Percentiles rank a stretch among this genome's conserved stretches.
phyloP scores from a whole-genome alignment of 805 yeast species.

The Teunomyces panamensis region DNA sequence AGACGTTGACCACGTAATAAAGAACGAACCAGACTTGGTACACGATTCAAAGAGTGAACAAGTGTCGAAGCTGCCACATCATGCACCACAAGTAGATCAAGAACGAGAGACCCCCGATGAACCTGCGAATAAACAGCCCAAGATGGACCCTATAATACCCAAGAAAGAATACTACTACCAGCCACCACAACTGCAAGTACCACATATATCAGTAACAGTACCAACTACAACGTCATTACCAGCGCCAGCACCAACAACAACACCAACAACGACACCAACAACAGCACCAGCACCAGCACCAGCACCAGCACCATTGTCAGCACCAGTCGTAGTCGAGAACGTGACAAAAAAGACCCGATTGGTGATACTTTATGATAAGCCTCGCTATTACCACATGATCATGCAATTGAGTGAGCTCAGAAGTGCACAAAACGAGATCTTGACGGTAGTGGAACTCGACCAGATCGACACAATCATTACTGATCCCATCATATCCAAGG shows the following conservation, averaged over 20 bases:
- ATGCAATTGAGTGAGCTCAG: constrained; percentile 22
- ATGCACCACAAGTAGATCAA: not conserved
- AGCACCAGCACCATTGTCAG: not conserved
- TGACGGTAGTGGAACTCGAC: constrained; percentile 16
- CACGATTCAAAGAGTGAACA: not conserved
- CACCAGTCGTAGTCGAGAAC: not conserved
- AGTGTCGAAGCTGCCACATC: not conserved
- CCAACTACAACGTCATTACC: not conserved
- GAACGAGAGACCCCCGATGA: not conserved
- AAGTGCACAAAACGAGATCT: constrained; percentile 13
- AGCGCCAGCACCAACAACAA: not conserved
- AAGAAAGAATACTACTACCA: not conserved
- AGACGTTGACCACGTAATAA: not conserved
- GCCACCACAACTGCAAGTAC: not conserved
- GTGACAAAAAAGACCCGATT: constrained; percentile 11
- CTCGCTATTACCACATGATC: constrained; percentile 25
- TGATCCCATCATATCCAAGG: constrained; percentile 10
- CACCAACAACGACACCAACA: not conserved
- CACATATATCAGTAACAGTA: not conserved
- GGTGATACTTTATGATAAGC: constrained; percentile 24
- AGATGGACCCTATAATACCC: not conserved
- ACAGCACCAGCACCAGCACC: not conserved
- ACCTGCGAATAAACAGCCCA: not conserved
- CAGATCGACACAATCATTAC: constrained; percentile 16
- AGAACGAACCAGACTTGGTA: not conserved